Base-by-base conservation (phyloP, 1,284 basidiomycete genomes). In the Cryptococcus hybrid region DNA sequence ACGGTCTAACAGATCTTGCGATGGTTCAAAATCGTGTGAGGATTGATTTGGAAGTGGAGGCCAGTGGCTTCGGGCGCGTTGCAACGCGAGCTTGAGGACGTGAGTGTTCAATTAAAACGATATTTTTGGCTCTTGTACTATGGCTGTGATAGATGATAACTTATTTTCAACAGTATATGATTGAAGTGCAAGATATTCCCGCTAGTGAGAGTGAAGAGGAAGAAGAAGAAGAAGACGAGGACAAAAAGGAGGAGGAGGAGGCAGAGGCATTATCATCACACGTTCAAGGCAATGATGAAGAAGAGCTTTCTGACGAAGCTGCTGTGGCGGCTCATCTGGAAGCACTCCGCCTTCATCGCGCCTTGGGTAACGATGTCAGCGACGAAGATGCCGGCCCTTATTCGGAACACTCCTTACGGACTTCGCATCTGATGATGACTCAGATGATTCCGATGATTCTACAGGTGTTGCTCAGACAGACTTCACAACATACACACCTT, bases 31-130 rank as follows among this genome's bases (percentile, higher is more conserved):
- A 65, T 54, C 55, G 61, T 11, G 88, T 92, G 72, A 82, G 84
- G 56, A 80, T 97, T 51, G 94, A 97, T 79, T 86, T 95, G 34
- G 83, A 89, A 59, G 93, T 96, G 8, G 87, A 89, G 59, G 93
- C 94, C 1, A 94, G 90, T 79, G 93, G 93, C 7, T 96, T 94
- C 75, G 86, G 86, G 59, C 84, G 87, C 87, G 67, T 87, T 95
- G 72, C 86, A 89, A 82, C 84, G 86, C 66, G 80, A 85, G 50
- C 80, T 97, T 52, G 90, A 93, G 78, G 86, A 92, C 81, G 92
- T 93, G 63, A 69, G 83, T 68, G 56, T 30, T 30, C 30, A 30
- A 30, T 30, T 51, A 51, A 3, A 8, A 9, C 3, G 8, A 12
- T 36, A 12, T 99, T 1, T 11, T 57, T 37, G 30, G 4, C 8